Percentiles rank a stretch among this genome's conserved stretches.
These are phyloP conservation scores for Boletellus dicymbophilus DNA, from an alignment of 1,284 basidiomycete genomes.

Conservation along the genomic window DNA sequence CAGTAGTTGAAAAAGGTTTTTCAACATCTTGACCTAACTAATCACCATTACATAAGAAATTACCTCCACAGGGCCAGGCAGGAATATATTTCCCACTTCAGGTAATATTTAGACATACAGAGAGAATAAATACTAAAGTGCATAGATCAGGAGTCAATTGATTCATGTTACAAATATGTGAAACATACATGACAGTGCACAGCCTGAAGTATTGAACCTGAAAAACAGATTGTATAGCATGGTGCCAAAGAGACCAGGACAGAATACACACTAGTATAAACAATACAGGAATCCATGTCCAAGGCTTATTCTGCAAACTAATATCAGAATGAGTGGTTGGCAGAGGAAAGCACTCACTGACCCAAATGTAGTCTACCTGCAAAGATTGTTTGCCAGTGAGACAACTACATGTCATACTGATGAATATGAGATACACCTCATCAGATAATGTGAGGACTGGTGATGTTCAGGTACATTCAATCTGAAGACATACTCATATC, in stretches of 20 bases:
- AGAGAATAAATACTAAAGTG: not conserved
- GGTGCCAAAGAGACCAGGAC: not conserved
- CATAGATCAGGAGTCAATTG: not conserved
- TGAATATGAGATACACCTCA: not conserved
- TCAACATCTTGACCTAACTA: not conserved
- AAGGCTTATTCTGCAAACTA: not conserved
- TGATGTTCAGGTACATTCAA: not conserved
- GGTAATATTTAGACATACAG: not conserved
- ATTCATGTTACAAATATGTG: not conserved
- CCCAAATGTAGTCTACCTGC: not conserved
- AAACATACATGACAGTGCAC: not conserved
- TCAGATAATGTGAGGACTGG: not conserved
- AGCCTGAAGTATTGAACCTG: not conserved
- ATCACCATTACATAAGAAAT: not conserved
- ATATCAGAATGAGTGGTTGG: not conserved
- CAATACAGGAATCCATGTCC: not conserved
- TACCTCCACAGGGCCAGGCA: not conserved
- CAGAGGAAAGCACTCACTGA: not conserved
- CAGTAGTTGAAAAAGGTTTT: not conserved
- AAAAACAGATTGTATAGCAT: too few species aligned
- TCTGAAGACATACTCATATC: not conserved
- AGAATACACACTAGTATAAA: not conserved
- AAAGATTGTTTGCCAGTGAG: not conserved
- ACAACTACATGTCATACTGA: not conserved
- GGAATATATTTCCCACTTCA: not conserved